phyloP scores from a whole-genome alignment of 192 early-diverging fungal genomes.

The Neocallimastix lanati region DNA sequence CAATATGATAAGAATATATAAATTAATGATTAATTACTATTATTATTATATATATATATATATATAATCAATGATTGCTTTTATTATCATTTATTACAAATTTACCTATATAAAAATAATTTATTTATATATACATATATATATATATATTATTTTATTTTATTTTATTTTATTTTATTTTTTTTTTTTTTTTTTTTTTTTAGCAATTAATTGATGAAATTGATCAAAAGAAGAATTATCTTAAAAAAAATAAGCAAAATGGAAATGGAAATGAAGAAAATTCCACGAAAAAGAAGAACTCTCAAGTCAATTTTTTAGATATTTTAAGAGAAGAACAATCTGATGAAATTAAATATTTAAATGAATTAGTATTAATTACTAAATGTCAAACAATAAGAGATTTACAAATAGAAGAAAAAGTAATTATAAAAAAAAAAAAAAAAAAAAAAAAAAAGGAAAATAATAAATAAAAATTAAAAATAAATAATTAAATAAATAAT shows the following conservation, averaged over 20 bases:
- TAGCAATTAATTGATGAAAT: background rate
- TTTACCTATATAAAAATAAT: too few species aligned
- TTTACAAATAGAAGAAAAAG: background rate
- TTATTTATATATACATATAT: too few species aligned
- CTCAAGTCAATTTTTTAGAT: background rate
- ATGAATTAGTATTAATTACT: background rate
- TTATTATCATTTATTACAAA: too few species aligned
- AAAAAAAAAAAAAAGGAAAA: background rate
- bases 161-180: too few species aligned
- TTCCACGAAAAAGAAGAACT: background rate
- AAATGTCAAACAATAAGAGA: background rate
- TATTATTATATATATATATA: too few species aligned
- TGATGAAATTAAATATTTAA: background rate
- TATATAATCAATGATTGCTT: too few species aligned
- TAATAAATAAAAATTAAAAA: too few species aligned
- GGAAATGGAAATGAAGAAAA: too few species aligned
- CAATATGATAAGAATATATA: background rate
- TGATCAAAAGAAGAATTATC: background rate
- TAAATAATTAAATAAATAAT: too few species aligned
- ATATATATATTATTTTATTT: too few species aligned
- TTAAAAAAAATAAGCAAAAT: background rate
- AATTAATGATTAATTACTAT: too few species aligned
- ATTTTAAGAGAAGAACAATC: background rate
- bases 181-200: too few species aligned
- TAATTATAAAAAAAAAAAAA: background rate